A percentile compares a stretch with the other conserved stretches of the same genome.
phyloP scores from a whole-genome alignment of 345 rosid genomes.

The Acer yangbiense region DNA sequence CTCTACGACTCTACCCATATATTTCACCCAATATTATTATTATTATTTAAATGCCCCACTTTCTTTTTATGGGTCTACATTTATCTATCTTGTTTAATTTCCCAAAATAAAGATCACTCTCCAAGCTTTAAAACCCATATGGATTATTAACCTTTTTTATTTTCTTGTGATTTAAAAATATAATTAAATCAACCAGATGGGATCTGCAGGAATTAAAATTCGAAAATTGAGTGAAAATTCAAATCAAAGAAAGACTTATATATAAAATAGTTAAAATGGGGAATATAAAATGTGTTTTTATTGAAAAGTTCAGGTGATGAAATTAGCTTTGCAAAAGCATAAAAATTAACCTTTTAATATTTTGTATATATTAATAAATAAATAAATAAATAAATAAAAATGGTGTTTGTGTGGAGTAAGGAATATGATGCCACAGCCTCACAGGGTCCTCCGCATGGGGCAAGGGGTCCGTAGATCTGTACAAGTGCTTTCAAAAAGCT shows the following conservation, averaged over 20 bases:
- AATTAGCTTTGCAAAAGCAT: neutral
- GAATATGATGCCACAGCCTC: conserved; percentile 22
- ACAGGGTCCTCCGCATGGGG: conserved; percentile 30
- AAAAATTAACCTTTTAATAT: neutral
- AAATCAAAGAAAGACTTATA: neutral
- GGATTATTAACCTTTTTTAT: too few relatives aligned
- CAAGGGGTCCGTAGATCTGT: conserved; percentile 25
- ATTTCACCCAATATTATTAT: conserved; percentile 18
- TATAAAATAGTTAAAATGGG: neutral
- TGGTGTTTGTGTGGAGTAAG: conserved; percentile 11
- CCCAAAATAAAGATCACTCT: neutral
- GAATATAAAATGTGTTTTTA: neutral
- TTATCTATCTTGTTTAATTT: conserved; percentile 15
- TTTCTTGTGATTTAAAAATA: too few relatives aligned
- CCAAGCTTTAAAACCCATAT: too few relatives aligned
- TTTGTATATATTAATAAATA: neutral
- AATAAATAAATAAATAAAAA: neutral
- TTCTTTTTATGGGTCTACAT: neutral
- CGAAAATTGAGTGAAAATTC: neutral
- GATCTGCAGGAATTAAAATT: too few relatives aligned
- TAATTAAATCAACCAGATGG: too few relatives aligned
- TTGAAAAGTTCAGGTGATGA: conserved; percentile 2
- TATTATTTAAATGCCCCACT: conserved; percentile 17
- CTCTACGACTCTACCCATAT: conserved; percentile 2
- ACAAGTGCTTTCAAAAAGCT: conserved; percentile 47